Percentiles rank a stretch among this genome's conserved stretches.
These are phyloP conservation scores for Lichtheimia corymbifera DNA, from an alignment of 371 early-diverging fungal species.

Conservation along the genomic window DNA sequence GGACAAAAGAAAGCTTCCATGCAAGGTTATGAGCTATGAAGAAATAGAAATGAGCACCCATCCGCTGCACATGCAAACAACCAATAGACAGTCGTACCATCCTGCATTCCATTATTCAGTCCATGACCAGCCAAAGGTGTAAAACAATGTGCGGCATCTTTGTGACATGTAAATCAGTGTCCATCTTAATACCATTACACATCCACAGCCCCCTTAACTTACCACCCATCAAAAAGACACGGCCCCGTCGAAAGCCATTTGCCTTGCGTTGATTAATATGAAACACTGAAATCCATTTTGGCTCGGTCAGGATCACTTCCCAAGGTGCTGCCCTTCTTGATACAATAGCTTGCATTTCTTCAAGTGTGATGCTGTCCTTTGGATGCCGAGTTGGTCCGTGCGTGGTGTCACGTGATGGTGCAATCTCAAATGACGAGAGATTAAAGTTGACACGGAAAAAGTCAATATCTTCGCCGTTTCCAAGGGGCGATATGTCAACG, in stretches of 20 bases:
- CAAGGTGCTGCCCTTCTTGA: constrained; percentile 5
- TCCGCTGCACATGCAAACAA: no score
- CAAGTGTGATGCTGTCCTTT: background rate
- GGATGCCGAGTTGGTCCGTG: background rate
- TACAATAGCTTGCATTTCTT: constrained; percentile 2
- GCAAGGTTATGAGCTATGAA: constrained; percentile 30
- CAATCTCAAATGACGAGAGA: constrained; percentile 5
- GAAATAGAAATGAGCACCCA: no score
- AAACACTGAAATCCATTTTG: constrained; percentile 29
- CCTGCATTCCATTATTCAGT: constrained; percentile 41
- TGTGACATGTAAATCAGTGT: no score
- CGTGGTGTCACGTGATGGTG: background rate
- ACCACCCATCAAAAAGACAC: constrained; percentile 45
- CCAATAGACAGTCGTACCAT: constrained; percentile 22
- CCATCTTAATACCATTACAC: constrained; percentile 3
- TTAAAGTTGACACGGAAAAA: constrained; percentile 7
- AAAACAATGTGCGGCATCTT: constrained; percentile 48
- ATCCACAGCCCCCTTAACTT: background rate
- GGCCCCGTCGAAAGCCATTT: constrained; percentile 27
- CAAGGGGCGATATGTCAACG: background rate
- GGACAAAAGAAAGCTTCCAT: constrained; percentile 44
- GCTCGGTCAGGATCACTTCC: constrained; percentile 8
- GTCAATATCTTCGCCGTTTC: background rate
- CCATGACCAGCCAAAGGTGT: constrained; percentile 41
- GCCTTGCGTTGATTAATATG: constrained; percentile 44